Evolutionary conservation across 2,329 filamentous ascomycete species (phyloP).

Genomic region (Fusarium staphyleae): DNA sequence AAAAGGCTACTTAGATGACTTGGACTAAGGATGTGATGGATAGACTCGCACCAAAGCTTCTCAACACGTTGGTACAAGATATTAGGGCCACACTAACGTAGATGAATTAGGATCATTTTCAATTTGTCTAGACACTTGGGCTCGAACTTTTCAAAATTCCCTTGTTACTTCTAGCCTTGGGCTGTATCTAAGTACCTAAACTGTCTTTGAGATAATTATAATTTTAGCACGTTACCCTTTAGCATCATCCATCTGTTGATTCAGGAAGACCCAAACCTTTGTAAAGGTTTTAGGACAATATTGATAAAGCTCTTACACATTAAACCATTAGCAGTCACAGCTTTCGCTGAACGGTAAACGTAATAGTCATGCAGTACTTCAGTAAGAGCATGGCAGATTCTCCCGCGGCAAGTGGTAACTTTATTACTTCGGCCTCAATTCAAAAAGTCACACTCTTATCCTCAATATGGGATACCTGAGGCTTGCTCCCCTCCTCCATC

Average conservation of each 20-base stretch:
- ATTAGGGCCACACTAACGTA: too few relatives aligned
- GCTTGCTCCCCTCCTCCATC: conserved; percentile 24
- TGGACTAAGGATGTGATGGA: too few relatives aligned
- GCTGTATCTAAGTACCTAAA: too few relatives aligned
- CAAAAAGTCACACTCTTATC: conserved; percentile 6
- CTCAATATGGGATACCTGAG: conserved; percentile 20
- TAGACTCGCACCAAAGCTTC: too few relatives aligned
- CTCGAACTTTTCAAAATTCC: too few relatives aligned
- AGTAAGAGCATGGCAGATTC: conserved; percentile 32
- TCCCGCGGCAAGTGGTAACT: conserved; percentile 36
- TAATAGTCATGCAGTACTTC: conserved; percentile 34
- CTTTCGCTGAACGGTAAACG: conserved; percentile 42
- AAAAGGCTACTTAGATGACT: background rate
- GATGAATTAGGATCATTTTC: too few relatives aligned
- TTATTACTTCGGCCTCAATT: conserved; percentile 1
- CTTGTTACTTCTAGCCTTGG: too few relatives aligned
- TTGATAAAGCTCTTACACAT: conserved; percentile 44
- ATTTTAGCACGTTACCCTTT: too few relatives aligned
- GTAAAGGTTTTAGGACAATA: conserved; percentile 35
- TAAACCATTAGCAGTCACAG: conserved; percentile 42
- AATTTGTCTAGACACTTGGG: too few relatives aligned
- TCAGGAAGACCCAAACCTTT: conserved; percentile 31
- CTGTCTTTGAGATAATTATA: too few relatives aligned
- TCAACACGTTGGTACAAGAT: too few relatives aligned
- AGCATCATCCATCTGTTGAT: conserved; percentile 33